Evolutionary conservation across 169 alveolate species (phyloP).

Genomic region (Eimeria falciformis): DNA sequence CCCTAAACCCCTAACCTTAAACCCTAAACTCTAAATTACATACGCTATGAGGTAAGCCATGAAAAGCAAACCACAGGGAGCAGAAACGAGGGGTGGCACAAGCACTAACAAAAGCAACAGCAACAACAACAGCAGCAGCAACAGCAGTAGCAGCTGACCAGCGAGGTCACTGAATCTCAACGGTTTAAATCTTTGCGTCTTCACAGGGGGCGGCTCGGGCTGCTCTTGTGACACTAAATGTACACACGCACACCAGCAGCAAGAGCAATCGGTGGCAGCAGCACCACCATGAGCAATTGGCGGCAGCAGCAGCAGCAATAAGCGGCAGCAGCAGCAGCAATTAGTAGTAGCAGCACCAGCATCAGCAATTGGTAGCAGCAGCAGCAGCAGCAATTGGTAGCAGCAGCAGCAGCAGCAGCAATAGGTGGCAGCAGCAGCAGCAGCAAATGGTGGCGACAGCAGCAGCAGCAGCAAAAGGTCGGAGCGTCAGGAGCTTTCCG

Average conservation of each 20-base stretch:
- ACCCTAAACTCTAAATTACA: too few relatives aligned
- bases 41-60: too few relatives aligned
- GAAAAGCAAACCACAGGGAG: too few relatives aligned
- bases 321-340: background rate
- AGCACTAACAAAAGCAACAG: conserved; percentile 31
- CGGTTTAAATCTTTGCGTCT: background rate
- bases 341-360: background rate
- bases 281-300: background rate
- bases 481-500: too few relatives aligned
- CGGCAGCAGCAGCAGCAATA: conserved; percentile 14
- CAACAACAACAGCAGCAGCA: conserved; percentile 53
- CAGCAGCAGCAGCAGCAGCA: background rate
- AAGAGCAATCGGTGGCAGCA: conserved; percentile 36
- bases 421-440: background rate
- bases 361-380: background rate
- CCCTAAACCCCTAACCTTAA: too few relatives aligned
- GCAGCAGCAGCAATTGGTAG: background rate
- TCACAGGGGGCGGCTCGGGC: conserved; percentile 5
- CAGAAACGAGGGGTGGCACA: conserved; percentile 4
- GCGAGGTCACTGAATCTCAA: conserved; percentile 12
- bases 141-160: conserved; percentile 17
- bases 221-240: background rate
- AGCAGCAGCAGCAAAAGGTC: background rate
- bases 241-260: background rate
- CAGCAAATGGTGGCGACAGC: background rate